phyloP scores from a whole-genome alignment of 257 asterid species.

The Solanum megistacrolobum region DNA sequence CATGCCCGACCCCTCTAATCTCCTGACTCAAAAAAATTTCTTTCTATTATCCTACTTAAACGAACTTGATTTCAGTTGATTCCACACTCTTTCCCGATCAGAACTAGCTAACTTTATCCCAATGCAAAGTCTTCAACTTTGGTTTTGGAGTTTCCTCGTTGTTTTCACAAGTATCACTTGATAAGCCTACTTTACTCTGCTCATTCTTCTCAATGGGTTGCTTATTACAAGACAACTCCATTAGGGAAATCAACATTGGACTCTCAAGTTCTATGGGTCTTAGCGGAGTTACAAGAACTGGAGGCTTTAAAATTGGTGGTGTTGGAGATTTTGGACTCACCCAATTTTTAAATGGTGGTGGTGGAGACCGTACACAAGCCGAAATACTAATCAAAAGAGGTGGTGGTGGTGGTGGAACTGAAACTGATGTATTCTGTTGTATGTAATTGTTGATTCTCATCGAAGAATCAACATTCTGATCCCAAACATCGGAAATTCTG shows the following conservation, averaged over 20 bases:
- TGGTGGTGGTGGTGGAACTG: conserved; percentile 14
- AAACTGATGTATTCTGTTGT: conserved; percentile 2
- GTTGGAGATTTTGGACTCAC: no score
- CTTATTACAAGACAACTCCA: conserved; percentile 39
- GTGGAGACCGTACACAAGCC: conserved; percentile 19
- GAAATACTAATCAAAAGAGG: conserved; percentile 19
- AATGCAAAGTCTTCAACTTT: conserved; percentile 83
- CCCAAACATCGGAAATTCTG: conserved; percentile 24
- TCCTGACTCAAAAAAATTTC: no score
- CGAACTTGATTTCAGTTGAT: conserved; percentile 83
- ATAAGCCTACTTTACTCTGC: conserved; percentile 6
- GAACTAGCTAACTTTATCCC: conserved; percentile 98
- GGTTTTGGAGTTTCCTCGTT: conserved; percentile 56
- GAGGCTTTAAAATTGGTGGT: conserved; percentile 24
- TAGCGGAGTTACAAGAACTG: conserved; percentile 25
- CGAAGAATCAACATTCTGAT: conserved; percentile 13
- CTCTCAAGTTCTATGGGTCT: conserved; percentile 33
- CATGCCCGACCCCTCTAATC: no score
- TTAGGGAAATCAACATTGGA: conserved; percentile 36
- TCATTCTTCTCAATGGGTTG: conserved; percentile 16
- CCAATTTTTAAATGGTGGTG: no score
- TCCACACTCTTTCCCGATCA: conserved; percentile 94
- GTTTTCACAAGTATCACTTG: conserved; percentile 10
- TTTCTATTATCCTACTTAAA: conserved; percentile 45
- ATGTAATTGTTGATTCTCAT: conserved; percentile 4